Evolutionary conservation across 2,329 filamentous ascomycete genomes (phyloP).

Genomic region (Alternaria gaisen): DNA sequence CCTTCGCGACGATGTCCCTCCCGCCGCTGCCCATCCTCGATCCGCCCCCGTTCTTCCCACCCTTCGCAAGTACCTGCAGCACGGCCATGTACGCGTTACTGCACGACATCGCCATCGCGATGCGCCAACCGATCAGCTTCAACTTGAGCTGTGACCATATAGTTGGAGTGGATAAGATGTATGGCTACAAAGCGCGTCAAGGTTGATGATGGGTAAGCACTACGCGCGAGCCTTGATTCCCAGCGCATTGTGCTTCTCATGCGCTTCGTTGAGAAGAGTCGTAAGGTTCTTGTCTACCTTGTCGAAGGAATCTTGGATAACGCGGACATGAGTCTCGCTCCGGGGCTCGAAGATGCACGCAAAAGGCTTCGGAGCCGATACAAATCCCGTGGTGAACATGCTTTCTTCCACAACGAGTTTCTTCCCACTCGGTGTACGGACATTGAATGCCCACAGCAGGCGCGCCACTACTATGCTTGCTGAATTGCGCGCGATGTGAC

Average conservation of each 20-base stretch:
- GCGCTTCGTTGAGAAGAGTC: neutral
- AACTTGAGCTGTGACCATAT: too few species aligned
- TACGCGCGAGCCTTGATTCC: neutral
- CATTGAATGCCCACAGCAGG: constrained; percentile 61
- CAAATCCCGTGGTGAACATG: constrained; percentile 31
- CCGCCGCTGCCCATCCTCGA: too few species aligned
- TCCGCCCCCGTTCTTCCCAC: too few species aligned
- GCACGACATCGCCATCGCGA: too few species aligned
- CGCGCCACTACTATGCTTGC: neutral
- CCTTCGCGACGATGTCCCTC: too few species aligned
- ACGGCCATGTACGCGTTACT: too few species aligned
- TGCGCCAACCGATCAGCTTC: accelerated
- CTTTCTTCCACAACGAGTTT: constrained; percentile 29
- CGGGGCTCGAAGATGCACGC: constrained; percentile 30
- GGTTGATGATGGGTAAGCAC: neutral
- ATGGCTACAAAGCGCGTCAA: neutral
- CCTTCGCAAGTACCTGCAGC: too few species aligned
- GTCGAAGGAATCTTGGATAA: constrained; percentile 24
- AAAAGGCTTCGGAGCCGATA: constrained; percentile 35
- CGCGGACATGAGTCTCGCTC: constrained; percentile 22
- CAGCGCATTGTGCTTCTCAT: neutral
- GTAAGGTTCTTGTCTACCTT: neutral
- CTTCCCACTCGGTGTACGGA: constrained; percentile 31
- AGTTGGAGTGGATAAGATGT: too few species aligned
- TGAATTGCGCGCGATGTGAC: constrained; percentile 43